phyloP scores from a whole-genome alignment of 2,329 filamentous ascomycete genomes.

The Cladosporium sp. region DNA sequence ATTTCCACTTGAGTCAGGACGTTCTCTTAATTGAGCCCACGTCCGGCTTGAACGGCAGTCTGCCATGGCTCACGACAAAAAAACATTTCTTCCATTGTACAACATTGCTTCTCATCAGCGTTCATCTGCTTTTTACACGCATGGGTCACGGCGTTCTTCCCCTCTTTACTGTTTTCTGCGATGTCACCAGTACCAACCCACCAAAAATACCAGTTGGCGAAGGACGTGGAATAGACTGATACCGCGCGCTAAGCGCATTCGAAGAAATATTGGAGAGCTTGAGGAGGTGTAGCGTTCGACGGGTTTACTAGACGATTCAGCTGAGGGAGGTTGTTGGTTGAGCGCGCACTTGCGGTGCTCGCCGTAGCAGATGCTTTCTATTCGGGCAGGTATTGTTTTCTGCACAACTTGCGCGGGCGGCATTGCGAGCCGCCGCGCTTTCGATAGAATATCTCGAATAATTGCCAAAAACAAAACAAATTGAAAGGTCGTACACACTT shows the following conservation, averaged over 20 bases:
- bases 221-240: constrained; percentile 11
- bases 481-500: neutral
- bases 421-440: neutral
- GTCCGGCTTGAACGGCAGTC: constrained; percentile 7
- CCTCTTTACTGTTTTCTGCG: neutral
- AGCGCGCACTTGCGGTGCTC: neutral
- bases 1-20: constrained; percentile 6
- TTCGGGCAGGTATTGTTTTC: neutral
- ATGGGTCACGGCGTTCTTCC: constrained; percentile 9
- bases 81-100: constrained; percentile 8
- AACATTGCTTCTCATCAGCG: constrained; percentile 9
- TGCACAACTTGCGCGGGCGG: neutral
- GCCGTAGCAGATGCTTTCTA: neutral
- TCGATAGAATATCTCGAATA: neutral
- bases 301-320: constrained; percentile 1
- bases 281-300: neutral
- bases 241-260: constrained; percentile 3
- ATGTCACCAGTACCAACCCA: constrained; percentile 7
- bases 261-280: constrained; percentile 2
- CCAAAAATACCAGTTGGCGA: constrained; percentile 9
- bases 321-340: neutral
- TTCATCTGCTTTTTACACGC: constrained; percentile 8
- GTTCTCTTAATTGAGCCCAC: constrained; percentile 35
- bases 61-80: constrained; percentile 3
- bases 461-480: constrained; percentile 4